Conservation (phyloP, 345 rosid genomes). For the Lumnitzera racemosa region DNA sequence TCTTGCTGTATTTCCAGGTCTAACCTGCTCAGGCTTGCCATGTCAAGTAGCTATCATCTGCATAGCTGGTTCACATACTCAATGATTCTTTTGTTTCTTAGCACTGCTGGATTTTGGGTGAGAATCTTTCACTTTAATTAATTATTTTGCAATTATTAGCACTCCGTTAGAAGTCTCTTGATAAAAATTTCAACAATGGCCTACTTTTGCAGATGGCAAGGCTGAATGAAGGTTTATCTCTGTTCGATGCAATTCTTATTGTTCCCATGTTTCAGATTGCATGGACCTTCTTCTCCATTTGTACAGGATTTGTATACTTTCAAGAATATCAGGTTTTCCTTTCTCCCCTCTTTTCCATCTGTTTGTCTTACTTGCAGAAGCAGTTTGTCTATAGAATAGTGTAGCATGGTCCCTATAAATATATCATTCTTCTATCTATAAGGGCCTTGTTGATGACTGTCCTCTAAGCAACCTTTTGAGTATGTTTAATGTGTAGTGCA, state of each 20-base stretch:
- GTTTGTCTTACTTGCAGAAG: background rate
- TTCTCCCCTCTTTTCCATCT: constrained; percentile 10
- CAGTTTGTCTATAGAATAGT: no score
- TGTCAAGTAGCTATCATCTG: constrained; percentile 80
- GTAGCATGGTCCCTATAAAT: no score
- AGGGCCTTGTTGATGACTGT: no score
- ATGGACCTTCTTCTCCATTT: constrained; percentile 98
- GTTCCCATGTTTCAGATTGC: constrained; percentile 99
- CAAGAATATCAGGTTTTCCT: constrained; percentile 89
- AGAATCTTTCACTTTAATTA: constrained; percentile 3
- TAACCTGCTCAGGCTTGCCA: constrained; percentile 83
- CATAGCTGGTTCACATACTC: constrained; percentile 99
- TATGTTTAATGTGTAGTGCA: no score
- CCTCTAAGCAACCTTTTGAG: no score
- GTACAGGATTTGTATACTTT: constrained; percentile 96
- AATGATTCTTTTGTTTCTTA: constrained; percentile 90
- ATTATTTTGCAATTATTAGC: background rate
- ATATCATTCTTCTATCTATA: no score
- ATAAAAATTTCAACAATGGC: background rate
- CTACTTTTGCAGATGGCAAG: constrained; percentile 71
- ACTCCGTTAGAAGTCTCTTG: background rate
- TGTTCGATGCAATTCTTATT: constrained; percentile 90
- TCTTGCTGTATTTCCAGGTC: constrained; percentile 45
- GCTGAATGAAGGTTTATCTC: constrained; percentile 86
- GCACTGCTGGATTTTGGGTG: constrained; percentile 99